Conservation (phyloP, 306 rosid genomes). For the Glycyrrhiza uralensis region DNA sequence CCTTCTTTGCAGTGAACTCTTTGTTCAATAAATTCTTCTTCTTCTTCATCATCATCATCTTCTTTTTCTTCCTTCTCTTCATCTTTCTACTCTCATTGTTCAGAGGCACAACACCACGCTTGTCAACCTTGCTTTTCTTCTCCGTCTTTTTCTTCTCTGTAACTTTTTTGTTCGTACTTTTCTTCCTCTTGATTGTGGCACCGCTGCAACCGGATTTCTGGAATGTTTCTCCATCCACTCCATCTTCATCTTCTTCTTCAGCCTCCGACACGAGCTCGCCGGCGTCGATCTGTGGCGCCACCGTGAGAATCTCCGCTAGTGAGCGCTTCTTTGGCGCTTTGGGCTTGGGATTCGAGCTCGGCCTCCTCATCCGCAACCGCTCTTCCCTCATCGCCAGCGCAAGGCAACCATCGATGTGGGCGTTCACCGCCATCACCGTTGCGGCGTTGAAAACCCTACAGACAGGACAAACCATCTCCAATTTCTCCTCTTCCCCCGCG, state of each 20-base stretch:
- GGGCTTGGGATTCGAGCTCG: conserved; percentile 35
- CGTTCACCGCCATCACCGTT: conserved; percentile 46
- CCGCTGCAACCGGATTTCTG: background rate
- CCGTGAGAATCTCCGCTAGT: conserved; percentile 64
- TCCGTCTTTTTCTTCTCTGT: conserved; percentile 32
- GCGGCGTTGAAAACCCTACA: conserved; percentile 43
- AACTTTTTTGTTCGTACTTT: conserved; percentile 8
- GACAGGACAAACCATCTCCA: conserved; percentile 54
- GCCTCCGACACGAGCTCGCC: background rate
- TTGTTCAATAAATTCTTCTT: conserved; percentile 17
- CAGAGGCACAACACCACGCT: background rate
- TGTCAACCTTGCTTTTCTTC: conserved; percentile 32
- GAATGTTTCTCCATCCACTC: background rate
- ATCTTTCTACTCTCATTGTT: conserved; percentile 25
- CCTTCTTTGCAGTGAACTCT: conserved; percentile 46
- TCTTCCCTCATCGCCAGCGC: conserved; percentile 34
- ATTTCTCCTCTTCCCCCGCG: conserved; percentile 28
- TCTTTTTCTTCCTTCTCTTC: conserved; percentile 15
- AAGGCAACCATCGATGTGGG: conserved; percentile 52
- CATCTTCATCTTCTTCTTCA: background rate
- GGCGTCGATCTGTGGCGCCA: conserved; percentile 60
- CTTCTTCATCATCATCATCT: conserved; percentile 19
- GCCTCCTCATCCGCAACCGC: conserved; percentile 27
- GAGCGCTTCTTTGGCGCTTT: conserved; percentile 70
- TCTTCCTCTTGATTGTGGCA: conserved; percentile 24